Conservation (phyloP, 129 eudicot species). For the Saussurea involucrata region DNA sequence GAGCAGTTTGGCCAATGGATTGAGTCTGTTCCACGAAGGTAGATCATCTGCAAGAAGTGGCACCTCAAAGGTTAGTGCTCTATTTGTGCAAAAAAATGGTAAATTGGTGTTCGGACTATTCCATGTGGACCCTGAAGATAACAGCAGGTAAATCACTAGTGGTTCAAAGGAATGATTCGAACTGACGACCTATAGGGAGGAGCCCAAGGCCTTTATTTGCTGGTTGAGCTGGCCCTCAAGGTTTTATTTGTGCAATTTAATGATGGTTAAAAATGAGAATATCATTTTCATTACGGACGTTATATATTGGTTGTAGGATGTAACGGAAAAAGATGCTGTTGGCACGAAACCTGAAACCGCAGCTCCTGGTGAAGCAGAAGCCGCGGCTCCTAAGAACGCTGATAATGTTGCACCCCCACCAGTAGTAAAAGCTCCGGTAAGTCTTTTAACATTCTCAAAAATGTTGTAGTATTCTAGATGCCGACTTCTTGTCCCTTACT, state of each 20-base stretch:
- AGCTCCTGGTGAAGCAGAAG: constrained; percentile 41
- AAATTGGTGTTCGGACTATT: neutral
- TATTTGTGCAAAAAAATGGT: neutral
- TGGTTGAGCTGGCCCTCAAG: constrained; percentile 19
- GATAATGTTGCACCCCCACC: constrained; percentile 41
- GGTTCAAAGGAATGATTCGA: neutral
- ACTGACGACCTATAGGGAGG: neutral
- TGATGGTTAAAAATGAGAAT: neutral
- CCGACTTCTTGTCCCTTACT: neutral
- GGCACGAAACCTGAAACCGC: constrained; percentile 35
- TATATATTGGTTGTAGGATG: constrained; percentile 27
- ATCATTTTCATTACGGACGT: neutral
- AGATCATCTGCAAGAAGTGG: constrained; percentile 43
- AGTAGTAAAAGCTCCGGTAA: constrained; percentile 52
- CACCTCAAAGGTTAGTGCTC: constrained; percentile 18
- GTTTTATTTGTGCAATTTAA: constrained; percentile 19
- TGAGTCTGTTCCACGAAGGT: constrained; percentile 76
- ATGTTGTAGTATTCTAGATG: constrained; percentile 4
- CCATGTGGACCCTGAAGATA: neutral
- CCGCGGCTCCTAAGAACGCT: constrained; percentile 41
- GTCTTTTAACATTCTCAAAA: constrained; percentile 14
- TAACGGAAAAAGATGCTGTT: constrained; percentile 22
- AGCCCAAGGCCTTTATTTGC: neutral
- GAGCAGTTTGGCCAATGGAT: constrained; percentile 83
- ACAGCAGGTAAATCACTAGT: neutral